phyloP scores from a whole-genome alignment of 192 early-diverging fungal genomes.

The Backusella parvicylindrica region DNA sequence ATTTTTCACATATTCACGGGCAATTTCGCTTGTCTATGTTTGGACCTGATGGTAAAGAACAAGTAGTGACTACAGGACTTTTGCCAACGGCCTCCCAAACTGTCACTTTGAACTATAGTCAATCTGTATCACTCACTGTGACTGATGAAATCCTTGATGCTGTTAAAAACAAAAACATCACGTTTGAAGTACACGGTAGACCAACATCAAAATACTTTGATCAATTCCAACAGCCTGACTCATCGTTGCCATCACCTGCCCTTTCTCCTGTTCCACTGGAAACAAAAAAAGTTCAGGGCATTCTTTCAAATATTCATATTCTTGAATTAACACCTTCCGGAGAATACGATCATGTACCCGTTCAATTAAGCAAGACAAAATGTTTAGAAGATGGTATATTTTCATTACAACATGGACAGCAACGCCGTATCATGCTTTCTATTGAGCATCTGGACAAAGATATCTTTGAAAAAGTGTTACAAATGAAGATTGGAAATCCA shows the following conservation, averaged over 20 bases:
- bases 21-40: constrained; percentile 67
- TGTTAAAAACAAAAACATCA: constrained; percentile 26
- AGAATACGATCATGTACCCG: constrained; percentile 55
- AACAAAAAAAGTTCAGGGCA: constrained; percentile 45
- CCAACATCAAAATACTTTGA: constrained; percentile 32
- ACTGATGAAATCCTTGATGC: constrained; percentile 18
- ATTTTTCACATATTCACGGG: constrained; percentile 63
- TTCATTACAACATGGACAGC: constrained; percentile 69
- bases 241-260: no score
- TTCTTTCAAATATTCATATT: constrained; percentile 60
- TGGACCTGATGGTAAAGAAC: constrained; percentile 39
- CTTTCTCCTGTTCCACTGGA: background rate
- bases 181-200: constrained; percentile 50
- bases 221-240: background rate
- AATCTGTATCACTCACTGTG: constrained; percentile 44
- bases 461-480: constrained; percentile 43
- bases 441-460: constrained; percentile 60
- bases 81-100: constrained; percentile 18
- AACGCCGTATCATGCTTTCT: constrained; percentile 64
- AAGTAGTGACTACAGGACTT: constrained; percentile 56
- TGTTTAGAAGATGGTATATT: constrained; percentile 38
- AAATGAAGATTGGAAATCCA: constrained; percentile 41
- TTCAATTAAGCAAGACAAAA: constrained; percentile 36
- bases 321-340: constrained; percentile 64
- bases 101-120: constrained; percentile 51